phyloP scores from a whole-genome alignment of 2,329 filamentous ascomycete genomes.

The Helminthosporium solani region DNA sequence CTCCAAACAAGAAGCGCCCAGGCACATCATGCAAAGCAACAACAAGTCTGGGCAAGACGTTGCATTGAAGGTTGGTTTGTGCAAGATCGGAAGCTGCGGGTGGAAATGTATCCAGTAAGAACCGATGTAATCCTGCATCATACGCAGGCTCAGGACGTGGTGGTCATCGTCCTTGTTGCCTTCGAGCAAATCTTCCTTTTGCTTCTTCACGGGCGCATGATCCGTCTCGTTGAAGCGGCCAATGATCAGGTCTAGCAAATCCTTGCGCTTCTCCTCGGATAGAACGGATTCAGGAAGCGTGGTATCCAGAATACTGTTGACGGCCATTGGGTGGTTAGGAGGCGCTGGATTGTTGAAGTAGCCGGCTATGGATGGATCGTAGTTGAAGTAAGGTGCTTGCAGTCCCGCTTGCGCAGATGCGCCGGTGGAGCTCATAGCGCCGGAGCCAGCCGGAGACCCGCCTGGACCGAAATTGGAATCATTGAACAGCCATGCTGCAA shows the following conservation, averaged over 20 bases:
- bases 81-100: conserved; percentile 88
- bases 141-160: conserved; percentile 75
- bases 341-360: conserved; percentile 52
- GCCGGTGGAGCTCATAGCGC: conserved; percentile 35
- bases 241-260: conserved; percentile 79
- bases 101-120: conserved; percentile 97
- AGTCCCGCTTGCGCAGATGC: conserved; percentile 46
- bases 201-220: conserved; percentile 69
- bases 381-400: conserved; percentile 53
- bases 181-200: conserved; percentile 74
- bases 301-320: conserved; percentile 80
- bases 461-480: conserved; percentile 54
- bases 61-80: conserved; percentile 89
- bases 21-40: conserved; percentile 84
- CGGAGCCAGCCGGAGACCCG: conserved; percentile 27
- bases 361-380: conserved; percentile 51
- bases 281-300: conserved; percentile 76
- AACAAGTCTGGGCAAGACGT: conserved; percentile 83
- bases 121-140: conserved; percentile 88
- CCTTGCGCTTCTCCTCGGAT: conserved; percentile 82
- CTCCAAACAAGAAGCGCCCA: conserved; percentile 87
- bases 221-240: conserved; percentile 79
- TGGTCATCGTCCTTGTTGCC: conserved; percentile 67
- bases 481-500: conserved; percentile 82
- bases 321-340: conserved; percentile 81